Evolutionary conservation across 2,329 filamentous ascomycete species (phyloP).

Genomic region (Hypoxylon sp.): DNA sequence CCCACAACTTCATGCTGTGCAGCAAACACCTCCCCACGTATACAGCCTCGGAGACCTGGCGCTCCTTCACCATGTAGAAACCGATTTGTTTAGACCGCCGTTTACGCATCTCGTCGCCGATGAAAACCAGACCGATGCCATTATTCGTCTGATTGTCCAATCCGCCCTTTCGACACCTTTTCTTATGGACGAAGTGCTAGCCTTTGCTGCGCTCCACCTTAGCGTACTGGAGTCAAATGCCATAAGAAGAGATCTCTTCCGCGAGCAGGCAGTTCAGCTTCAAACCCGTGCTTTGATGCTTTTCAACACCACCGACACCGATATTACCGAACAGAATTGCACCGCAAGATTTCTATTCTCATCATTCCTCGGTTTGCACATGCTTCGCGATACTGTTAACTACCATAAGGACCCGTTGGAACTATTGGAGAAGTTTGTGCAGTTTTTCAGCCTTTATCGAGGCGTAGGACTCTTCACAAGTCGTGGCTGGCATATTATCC

Average conservation of each 20-base stretch:
- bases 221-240: slow-evolving; percentile 46
- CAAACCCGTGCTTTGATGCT: neutral
- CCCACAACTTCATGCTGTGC: neutral
- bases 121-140: too few species aligned
- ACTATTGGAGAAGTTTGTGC: slow-evolving; percentile 43
- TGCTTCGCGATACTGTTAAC: slow-evolving; percentile 41
- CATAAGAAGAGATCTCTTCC: slow-evolving; percentile 19
- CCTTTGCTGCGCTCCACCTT: slow-evolving; percentile 58
- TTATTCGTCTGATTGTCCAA: too few species aligned
- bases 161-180: slow-evolving; percentile 51
- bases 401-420: slow-evolving; percentile 30
- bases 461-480: neutral
- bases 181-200: slow-evolving; percentile 61
- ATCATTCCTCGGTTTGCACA: slow-evolving; percentile 43
- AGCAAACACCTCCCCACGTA: neutral
- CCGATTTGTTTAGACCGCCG: too few species aligned
- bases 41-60: neutral
- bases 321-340: slow-evolving; percentile 30
- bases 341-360: slow-evolving; percentile 43
- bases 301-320: neutral
- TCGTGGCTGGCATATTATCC: neutral
- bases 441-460: neutral
- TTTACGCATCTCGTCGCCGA: neutral
- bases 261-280: neutral
- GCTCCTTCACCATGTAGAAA: too few species aligned